Evolutionary conservation across 1,284 basidiomycete genomes (phyloP).

Genomic region (Rhodotorula sp.): DNA sequence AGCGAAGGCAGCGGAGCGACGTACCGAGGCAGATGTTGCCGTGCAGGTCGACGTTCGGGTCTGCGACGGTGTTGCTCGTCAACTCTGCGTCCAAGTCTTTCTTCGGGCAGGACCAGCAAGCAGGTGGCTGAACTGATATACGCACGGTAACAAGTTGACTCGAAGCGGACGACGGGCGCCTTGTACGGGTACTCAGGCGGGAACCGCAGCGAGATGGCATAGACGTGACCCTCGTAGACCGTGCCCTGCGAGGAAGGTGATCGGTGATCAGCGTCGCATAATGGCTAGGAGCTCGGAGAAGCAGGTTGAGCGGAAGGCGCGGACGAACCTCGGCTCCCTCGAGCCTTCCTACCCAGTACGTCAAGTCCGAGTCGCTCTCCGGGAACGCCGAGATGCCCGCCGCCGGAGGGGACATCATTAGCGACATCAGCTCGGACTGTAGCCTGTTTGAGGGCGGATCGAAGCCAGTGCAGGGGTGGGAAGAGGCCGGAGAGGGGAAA

Average conservation of each 20-base stretch:
- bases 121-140: neutral
- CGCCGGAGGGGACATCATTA: conserved; percentile 38
- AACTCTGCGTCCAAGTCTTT: too few species aligned
- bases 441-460: conserved; percentile 18
- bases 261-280: too few species aligned
- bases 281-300: too few species aligned
- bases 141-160: conserved; percentile 63
- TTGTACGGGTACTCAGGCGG: conserved; percentile 80
- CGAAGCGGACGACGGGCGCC: conserved; percentile 64
- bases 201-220: conserved; percentile 75
- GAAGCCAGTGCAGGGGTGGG: neutral
- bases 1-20: conserved; percentile 54
- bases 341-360: conserved; percentile 37
- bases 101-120: too few species aligned
- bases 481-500: neutral
- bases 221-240: conserved; percentile 66
- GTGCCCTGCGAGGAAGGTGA: conserved; percentile 38
- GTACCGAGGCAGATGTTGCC: conserved; percentile 70
- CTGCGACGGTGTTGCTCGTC: neutral
- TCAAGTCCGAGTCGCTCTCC: conserved; percentile 33
- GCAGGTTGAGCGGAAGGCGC: neutral
- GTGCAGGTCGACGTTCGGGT: conserved; percentile 68
- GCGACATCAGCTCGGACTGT: conserved; percentile 38
- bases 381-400: conserved; percentile 40
- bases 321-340: conserved; percentile 34